Conservation (phyloP, 805 yeast species). For the Candida endomychidarum region DNA sequence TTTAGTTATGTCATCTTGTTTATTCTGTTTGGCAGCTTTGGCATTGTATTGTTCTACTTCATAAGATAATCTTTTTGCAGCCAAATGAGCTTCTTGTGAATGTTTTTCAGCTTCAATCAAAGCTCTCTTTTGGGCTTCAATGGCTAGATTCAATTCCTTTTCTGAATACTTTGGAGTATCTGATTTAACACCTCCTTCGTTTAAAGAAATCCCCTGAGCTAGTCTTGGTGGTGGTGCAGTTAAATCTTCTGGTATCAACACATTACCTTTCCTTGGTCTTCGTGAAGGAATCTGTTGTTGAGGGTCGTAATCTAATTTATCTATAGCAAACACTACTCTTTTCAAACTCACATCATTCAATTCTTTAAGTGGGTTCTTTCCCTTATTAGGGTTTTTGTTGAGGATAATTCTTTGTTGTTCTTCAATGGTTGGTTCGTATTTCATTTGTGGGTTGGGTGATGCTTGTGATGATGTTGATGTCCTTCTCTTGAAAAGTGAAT, state of each 20-base stretch:
- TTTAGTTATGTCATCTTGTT: conserved; percentile 6
- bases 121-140: conserved; percentile 57
- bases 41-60: conserved; percentile 55
- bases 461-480: conserved; percentile 14
- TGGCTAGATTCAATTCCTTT: conserved; percentile 53
- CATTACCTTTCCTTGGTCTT: conserved; percentile 54
- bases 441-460: not conserved
- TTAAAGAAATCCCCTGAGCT: conserved; percentile 64
- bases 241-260: conserved; percentile 61
- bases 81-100: conserved; percentile 71
- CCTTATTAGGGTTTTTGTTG: conserved; percentile 46
- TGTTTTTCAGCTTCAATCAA: conserved; percentile 64
- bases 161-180: conserved; percentile 38
- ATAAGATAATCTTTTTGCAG: conserved; percentile 67
- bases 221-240: conserved; percentile 61
- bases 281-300: conserved; percentile 64
- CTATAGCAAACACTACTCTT: conserved; percentile 76
- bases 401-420: conserved; percentile 31
- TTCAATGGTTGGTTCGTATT: not conserved
- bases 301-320: conserved; percentile 73
- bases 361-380: conserved; percentile 23
- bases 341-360: conserved; percentile 42
- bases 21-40: conserved; percentile 13
- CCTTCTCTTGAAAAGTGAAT: conserved; percentile 18
- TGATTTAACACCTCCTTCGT: conserved; percentile 21